Evolutionary conservation across 345 rosid species (phyloP).

Genomic region (Hevea brasiliensis): DNA sequence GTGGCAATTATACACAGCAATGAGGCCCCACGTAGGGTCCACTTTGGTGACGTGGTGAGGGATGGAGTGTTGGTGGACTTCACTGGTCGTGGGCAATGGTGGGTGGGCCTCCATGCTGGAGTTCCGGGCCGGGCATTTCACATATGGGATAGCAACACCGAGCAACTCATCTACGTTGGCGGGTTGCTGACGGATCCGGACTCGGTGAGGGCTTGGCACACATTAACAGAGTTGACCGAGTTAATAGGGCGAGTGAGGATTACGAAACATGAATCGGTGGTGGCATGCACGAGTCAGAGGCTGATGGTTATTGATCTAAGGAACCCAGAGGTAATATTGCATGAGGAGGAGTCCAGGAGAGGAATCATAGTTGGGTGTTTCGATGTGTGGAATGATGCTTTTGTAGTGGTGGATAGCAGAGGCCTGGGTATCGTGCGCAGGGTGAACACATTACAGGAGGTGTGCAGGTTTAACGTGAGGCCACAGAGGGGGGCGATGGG

Average conservation of each 20-base stretch:
- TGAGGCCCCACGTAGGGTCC: conserved; percentile 47
- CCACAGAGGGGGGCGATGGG: conserved; percentile 46
- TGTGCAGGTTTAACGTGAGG: conserved; percentile 51
- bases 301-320: conserved; percentile 53
- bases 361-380: conserved; percentile 49
- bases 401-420: conserved; percentile 50
- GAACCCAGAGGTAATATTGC: conserved; percentile 45
- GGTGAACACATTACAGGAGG: conserved; percentile 36
- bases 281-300: conserved; percentile 67
- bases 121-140: conserved; percentile 69
- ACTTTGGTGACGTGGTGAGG: conserved; percentile 50
- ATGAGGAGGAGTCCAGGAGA: conserved; percentile 38
- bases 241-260: conserved; percentile 64
- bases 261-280: conserved; percentile 52
- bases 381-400: conserved; percentile 49
- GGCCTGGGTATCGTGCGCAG: conserved; percentile 63
- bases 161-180: conserved; percentile 49
- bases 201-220: conserved; percentile 77
- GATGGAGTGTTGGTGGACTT: conserved; percentile 86
- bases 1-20: conserved; percentile 47
- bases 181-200: conserved; percentile 70
- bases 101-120: conserved; percentile 95
- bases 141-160: conserved; percentile 64
- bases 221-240: conserved; percentile 59
- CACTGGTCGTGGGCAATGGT: conserved; percentile 66